Conservation (phyloP, 140 eudicot genomes). For the Senecio squalidus region DNA sequence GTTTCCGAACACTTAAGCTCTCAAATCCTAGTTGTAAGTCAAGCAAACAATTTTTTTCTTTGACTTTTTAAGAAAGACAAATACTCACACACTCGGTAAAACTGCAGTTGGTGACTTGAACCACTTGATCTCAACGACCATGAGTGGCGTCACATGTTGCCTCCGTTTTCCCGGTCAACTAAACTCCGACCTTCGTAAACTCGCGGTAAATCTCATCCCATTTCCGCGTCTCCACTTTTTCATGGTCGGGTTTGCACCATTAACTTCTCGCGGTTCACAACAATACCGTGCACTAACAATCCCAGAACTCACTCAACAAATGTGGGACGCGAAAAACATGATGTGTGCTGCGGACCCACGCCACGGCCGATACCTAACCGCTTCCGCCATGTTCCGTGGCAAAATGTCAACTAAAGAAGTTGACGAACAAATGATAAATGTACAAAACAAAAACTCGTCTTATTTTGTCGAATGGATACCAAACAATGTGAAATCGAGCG, state of each 20-base stretch:
- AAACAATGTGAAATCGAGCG: constrained; percentile 75
- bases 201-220: constrained; percentile 77
- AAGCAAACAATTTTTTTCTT: not conserved
- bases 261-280: constrained; percentile 71
- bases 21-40: constrained; percentile 84
- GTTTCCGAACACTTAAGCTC: constrained; percentile 91
- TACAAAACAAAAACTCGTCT: constrained; percentile 84
- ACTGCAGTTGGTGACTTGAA: constrained; percentile 74
- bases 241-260: constrained; percentile 83
- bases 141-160: constrained; percentile 90
- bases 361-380: constrained; percentile 76
- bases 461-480: constrained; percentile 87
- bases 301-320: constrained; percentile 78
- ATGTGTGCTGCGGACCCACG: constrained; percentile 88
- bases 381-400: constrained; percentile 80
- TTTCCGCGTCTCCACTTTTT: constrained; percentile 89
- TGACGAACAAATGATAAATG: constrained; percentile 79
- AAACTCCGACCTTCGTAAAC: constrained; percentile 80
- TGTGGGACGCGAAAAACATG: constrained; percentile 92
- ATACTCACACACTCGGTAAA: too few relatives aligned
- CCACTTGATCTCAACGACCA: constrained; percentile 84
- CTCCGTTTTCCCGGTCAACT: constrained; percentile 88
- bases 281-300: constrained; percentile 73
- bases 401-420: constrained; percentile 82
- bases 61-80: not conserved